A percentile compares a stretch with the other conserved stretches of the same genome.
These are phyloP conservation scores for Acacia crassicarpa DNA, from an alignment of 306 rosid species.

Conservation along the genomic window DNA sequence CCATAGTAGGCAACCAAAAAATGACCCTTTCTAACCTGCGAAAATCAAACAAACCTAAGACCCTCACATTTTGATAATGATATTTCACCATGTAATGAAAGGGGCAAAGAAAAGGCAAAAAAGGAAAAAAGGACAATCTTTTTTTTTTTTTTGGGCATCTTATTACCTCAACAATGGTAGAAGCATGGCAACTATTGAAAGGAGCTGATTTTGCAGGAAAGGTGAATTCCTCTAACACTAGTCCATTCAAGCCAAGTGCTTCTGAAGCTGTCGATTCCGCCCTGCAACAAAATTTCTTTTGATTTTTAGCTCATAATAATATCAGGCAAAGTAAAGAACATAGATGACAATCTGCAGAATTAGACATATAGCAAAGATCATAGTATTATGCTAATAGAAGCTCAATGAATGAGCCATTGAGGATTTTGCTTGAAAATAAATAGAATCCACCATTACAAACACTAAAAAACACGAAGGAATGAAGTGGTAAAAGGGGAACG, in stretches of 20 bases:
- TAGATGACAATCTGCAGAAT: neutral
- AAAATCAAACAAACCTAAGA: slow-evolving; percentile 21
- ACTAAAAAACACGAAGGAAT: neutral
- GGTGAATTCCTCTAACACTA: slow-evolving; percentile 63
- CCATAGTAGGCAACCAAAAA: slow-evolving; percentile 83
- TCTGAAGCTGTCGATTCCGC: slow-evolving; percentile 28
- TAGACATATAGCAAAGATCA: neutral
- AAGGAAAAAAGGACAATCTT: neutral
- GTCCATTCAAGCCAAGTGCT: slow-evolving; percentile 38
- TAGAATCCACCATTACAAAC: slow-evolving; percentile 10
- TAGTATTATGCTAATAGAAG: neutral
- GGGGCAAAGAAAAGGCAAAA: neutral
- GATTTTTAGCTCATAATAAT: slow-evolving; percentile 6
- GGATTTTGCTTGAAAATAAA: neutral
- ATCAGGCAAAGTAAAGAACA: slow-evolving; percentile 7
- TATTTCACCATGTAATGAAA: neutral
- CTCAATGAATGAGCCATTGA: neutral
- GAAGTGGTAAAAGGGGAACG: neutral
- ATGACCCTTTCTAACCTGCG: slow-evolving; percentile 68
- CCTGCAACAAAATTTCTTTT: slow-evolving; percentile 49
- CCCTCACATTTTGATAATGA: neutral
- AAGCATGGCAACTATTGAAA: slow-evolving; percentile 84
- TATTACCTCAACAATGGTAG: slow-evolving; percentile 92
- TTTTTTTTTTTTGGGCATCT: neutral
- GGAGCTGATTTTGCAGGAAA: slow-evolving; percentile 76